Conservation (phyloP, 192 early-diverging fungal genomes). For the Rhizophagus clarus region DNA sequence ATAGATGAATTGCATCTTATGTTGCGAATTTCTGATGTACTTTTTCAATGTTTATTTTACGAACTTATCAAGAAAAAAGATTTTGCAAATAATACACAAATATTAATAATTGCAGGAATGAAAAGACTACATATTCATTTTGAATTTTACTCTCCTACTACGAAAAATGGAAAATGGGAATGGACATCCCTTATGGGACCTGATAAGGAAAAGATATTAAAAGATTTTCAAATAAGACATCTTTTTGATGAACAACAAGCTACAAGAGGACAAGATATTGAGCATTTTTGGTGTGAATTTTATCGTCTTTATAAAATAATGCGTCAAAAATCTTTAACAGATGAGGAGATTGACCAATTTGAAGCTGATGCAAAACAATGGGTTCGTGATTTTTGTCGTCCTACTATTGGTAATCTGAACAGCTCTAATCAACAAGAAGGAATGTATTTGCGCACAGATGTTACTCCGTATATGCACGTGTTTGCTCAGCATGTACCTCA, state of each 20-base stretch:
- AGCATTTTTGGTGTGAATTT: neutral
- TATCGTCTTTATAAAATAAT: neutral
- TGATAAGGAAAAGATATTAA: conserved; percentile 2
- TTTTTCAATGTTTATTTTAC: conserved; percentile 1
- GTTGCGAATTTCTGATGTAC: conserved; percentile 9
- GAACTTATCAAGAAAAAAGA: neutral
- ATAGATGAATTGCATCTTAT: conserved; percentile 1
- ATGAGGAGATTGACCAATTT: neutral
- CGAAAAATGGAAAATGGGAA: neutral
- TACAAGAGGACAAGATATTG: neutral
- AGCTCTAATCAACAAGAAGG: neutral
- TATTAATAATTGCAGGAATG: neutral
- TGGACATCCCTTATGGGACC: neutral
- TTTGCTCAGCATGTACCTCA: neutral
- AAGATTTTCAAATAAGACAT: neutral
- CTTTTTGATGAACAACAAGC: neutral
- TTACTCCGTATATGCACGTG: conserved; percentile 16
- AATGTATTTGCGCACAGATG: neutral
- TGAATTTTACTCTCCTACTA: neutral
- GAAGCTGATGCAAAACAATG: neutral
- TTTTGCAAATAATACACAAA: neutral
- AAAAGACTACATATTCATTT: neutral
- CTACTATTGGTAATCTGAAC: neutral
- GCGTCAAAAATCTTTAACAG: neutral
- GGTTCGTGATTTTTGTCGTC: neutral